Base-by-base conservation (phyloP, 2,329 filamentous ascomycete species). In the Fusarium napiforme region DNA sequence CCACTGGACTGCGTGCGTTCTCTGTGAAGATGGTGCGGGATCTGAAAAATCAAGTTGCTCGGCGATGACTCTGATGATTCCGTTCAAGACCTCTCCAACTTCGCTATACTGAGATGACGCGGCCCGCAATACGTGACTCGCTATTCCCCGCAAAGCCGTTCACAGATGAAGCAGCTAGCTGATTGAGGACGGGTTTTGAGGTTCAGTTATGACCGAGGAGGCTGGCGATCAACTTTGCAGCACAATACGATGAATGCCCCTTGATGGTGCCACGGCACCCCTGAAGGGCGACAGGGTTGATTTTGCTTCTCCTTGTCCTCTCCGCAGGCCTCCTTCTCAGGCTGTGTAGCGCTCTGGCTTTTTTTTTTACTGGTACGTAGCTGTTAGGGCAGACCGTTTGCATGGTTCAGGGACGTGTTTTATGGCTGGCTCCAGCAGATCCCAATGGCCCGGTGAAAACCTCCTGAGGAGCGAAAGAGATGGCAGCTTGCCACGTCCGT, bases 401-500 rank as follows among this genome's bases (percentile, higher is more conserved):
- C 66, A 67, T 77, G 69, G 66, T 59, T 32, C 56, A 72, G 47
- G 63, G 58, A 69, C 47, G 53, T 65, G 55, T 67, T 60, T 59
- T 66, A 55, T 67, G 69, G 71, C 56, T 70, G 61, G 50, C 60
- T 62, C 62, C 64, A 64, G 75, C 60, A 76, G 70, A 77, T 77
- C 68, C 71, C 36, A 72, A 72, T 74, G 72, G 62, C 30, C 62
- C 46, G 34, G 57, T 68, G 52, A 60, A 50, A 46, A 49, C n/a
- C 23, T 39, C 55, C 32, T 36, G 47, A 56, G 36, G 63, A 64
- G 47, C 58, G 56, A 30, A 62, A 40, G 64, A 64, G 66, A 67
- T 74, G 67, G 67, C 49, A 68, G 67, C 67, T 70, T 76, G 75
- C 75, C 74, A 77, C 75, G 71, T 61, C 74, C 72, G 68, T 72